Conservation (phyloP, 2,329 filamentous ascomycete genomes). For the Colletotrichum magnum region DNA sequence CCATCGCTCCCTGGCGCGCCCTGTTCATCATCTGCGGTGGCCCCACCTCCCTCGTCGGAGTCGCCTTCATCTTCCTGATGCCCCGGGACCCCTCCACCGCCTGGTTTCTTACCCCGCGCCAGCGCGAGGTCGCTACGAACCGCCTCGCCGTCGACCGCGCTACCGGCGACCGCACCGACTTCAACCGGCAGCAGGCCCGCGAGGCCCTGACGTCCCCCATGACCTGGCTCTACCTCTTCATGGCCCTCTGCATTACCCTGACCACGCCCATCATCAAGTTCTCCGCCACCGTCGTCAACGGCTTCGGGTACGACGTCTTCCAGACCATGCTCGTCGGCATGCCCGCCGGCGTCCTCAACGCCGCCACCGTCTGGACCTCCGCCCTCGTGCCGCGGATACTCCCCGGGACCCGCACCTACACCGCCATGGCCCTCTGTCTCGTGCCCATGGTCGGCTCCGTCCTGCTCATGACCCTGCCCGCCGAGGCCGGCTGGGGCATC, state of each 20-base stretch:
- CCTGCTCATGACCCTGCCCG: constrained; percentile 42
- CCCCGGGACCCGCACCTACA: constrained; percentile 46
- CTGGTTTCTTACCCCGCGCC: constrained; percentile 26
- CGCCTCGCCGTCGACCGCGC: constrained; percentile 43
- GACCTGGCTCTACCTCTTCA: constrained; percentile 41
- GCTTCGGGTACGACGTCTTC: constrained; percentile 39
- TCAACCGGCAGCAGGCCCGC: constrained; percentile 41
- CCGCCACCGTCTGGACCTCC: constrained; percentile 35
- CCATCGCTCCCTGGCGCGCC: constrained; percentile 40
- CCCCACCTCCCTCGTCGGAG: neutral
- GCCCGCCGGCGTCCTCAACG: constrained; percentile 30
- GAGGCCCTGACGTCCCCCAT: constrained; percentile 41
- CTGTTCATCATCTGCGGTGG: constrained; percentile 43
- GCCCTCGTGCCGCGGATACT: constrained; percentile 43
- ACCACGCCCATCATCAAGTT: constrained; percentile 44
- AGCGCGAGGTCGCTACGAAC: constrained; percentile 20
- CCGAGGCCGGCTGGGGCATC: constrained; percentile 42
- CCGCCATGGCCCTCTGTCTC: constrained; percentile 17
- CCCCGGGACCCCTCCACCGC: constrained; percentile 28
- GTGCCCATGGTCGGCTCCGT: constrained; percentile 34
- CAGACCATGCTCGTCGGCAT: constrained; percentile 39
- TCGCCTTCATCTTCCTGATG: constrained; percentile 28
- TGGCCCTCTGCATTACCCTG: constrained; percentile 44
- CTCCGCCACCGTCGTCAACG: constrained; percentile 39
- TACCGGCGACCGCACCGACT: constrained; percentile 38